Conservation (phyloP, 805 yeast species). For the Lipomyces yamadae region DNA sequence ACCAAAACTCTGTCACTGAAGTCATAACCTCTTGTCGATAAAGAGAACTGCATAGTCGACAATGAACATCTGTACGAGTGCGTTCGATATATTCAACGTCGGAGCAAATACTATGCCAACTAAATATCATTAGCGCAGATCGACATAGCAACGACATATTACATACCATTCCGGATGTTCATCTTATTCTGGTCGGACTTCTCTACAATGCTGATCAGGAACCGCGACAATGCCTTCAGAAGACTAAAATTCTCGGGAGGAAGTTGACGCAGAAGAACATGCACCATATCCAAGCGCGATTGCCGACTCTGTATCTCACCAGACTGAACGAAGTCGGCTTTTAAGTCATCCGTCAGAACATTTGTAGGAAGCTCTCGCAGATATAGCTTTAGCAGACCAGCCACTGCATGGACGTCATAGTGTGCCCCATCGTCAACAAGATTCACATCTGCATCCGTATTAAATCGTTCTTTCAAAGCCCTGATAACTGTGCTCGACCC, state of each 20-base stretch:
- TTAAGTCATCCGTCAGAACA: slow-evolving; percentile 63
- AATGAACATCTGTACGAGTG: slow-evolving; percentile 62
- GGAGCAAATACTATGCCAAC: slow-evolving; percentile 81
- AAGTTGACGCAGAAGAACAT: slow-evolving; percentile 48
- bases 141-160: not conserved
- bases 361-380: slow-evolving; percentile 75
- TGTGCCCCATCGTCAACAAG: slow-evolving; percentile 48
- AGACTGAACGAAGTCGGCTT: slow-evolving; percentile 49
- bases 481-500: slow-evolving; percentile 83
- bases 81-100: slow-evolving; percentile 70
- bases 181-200: slow-evolving; percentile 73
- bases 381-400: slow-evolving; percentile 83
- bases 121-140: not conserved
- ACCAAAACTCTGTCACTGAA: not conserved
- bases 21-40: slow-evolving; percentile 49
- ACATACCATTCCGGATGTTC: slow-evolving; percentile 67
- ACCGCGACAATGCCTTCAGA: slow-evolving; percentile 67
- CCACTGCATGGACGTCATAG: slow-evolving; percentile 78
- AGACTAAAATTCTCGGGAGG: slow-evolving; percentile 64
- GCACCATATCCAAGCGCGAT: slow-evolving; percentile 41
- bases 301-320: slow-evolving; percentile 42
- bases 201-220: slow-evolving; percentile 66
- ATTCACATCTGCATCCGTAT: slow-evolving; percentile 70
- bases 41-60: slow-evolving; percentile 68
- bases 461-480: slow-evolving; percentile 69